Percentiles rank a stretch among this genome's conserved stretches.
Conservation (phyloP, 305 asterid species). For the Solanum hybrid region DNA sequence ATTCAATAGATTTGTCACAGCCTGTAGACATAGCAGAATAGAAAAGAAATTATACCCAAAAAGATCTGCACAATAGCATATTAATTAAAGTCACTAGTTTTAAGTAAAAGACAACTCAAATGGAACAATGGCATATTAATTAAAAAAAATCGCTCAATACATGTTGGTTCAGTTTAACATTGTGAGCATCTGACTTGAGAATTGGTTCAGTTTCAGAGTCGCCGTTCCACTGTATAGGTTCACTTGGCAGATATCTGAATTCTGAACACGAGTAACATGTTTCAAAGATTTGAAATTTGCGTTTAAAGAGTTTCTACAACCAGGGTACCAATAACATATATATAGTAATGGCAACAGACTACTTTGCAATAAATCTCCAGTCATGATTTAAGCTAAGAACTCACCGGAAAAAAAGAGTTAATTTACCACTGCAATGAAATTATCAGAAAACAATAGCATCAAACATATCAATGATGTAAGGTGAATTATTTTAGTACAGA, state of each 20-base stretch:
- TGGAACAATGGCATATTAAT: neutral
- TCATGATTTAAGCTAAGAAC: neutral
- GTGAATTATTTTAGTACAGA: neutral
- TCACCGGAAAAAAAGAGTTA: neutral
- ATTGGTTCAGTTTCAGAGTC: neutral
- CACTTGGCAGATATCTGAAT: neutral
- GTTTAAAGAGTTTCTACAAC: neutral
- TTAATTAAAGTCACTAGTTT: neutral
- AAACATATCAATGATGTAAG: neutral
- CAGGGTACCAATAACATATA: neutral
- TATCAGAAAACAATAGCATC: neutral
- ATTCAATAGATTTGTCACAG: constrained; percentile 79
- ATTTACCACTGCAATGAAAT: neutral
- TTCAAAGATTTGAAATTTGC: neutral
- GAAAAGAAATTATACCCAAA: neutral
- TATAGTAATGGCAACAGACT: neutral
- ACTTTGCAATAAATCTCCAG: neutral
- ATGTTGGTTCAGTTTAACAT: neutral
- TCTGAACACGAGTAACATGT: neutral
- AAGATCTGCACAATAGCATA: neutral
- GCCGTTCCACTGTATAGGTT: neutral
- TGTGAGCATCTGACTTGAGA: neutral
- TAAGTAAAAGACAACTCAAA: neutral
- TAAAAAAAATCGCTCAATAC: neutral
- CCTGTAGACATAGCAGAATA: constrained; percentile 40